Evolutionary conservation across 179 eudicot species (phyloP), one percentile per base, ranked within the genome.

Genomic region (Actinidia arguta): DNA sequence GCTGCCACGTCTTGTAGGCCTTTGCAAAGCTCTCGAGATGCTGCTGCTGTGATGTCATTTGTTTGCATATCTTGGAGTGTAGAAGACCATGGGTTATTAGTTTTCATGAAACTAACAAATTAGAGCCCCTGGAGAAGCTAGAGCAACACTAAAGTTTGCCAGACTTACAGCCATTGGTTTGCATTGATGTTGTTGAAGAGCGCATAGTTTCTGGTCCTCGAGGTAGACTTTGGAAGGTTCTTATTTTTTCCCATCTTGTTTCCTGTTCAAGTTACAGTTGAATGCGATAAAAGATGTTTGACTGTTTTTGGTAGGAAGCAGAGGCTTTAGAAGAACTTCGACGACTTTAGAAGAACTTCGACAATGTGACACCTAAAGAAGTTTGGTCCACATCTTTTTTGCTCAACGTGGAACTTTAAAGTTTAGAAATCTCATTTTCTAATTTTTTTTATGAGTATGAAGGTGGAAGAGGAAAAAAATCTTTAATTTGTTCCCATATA

Each of bases 1-100:
- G 75, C 97, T 95, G 80, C 99, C 99, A 42, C 93, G 99, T 25
- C 91, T 95, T 68, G 97, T 94, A 77, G 99, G 99, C 76, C 94
- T 94, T 79, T 59, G 97, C 10, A 95, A 95, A 87, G 90, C 95
- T 80, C 97, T 95, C 82, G 99, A 95, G 84, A 95, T 95, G 98
- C 92, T 95, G 92, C 87, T 95, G 97, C 98, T 95, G 90, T 76
- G 88, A 80, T 76, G 47, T 80, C 9, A 22, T 73, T 68, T 79
- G 50, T 48, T 73, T 95, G 42, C 95, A 95, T 84, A 94, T 94
- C 54, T 69, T 90, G 85, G 97, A 94, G 86, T 80, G 91, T 68
- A 95, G 80, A 88, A 94, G 83, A 83, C 98, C 99, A 31, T 93
- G 98, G 98, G 89, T 92, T 85, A 81, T 89, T 75, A 95, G 94